Conservation (phyloP, 768 basidiomycete species). For the Boletus tomentosulus region DNA sequence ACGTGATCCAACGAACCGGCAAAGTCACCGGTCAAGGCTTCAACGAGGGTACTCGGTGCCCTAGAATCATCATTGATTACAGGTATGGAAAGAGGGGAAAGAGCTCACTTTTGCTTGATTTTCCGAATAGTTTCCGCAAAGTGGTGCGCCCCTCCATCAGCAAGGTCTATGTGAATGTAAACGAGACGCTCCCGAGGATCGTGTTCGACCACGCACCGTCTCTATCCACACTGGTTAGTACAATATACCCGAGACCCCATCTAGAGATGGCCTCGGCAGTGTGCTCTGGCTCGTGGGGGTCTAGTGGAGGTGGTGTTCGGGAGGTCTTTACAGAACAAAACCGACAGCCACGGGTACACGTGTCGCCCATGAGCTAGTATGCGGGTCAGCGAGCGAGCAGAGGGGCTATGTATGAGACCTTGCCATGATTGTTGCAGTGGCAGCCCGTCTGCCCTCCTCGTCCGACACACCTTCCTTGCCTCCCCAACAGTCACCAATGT, state of each 20-base stretch:
- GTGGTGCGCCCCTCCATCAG: slow-evolving; percentile 88
- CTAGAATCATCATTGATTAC: slow-evolving; percentile 36
- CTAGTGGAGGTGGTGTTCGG: slow-evolving; percentile 79
- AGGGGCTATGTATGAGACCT: slow-evolving; percentile 11
- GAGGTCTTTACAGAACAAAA: slow-evolving; percentile 99
- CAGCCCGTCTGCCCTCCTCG: slow-evolving; percentile 70
- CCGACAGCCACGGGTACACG: slow-evolving; percentile 94
- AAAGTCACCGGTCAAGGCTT: slow-evolving; percentile 96
- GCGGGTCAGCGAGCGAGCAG: slow-evolving; percentile 4
- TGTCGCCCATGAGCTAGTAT: slow-evolving; percentile 93
- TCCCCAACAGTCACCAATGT: slow-evolving; percentile 99
- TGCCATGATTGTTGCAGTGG: slow-evolving; percentile 99
- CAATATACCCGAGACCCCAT: slow-evolving; percentile 98
- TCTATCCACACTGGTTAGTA: slow-evolving; percentile 92
- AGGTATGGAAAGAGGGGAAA: slow-evolving; percentile 19
- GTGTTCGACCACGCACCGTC: slow-evolving; percentile 61
- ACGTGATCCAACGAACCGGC: slow-evolving; percentile 73
- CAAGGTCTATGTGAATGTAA: slow-evolving; percentile 58
- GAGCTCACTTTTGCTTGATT: slow-evolving; percentile 83
- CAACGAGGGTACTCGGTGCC: slow-evolving; percentile 93
- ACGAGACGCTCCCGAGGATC: not conserved
- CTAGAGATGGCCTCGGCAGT: slow-evolving; percentile 97
- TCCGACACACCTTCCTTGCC: slow-evolving; percentile 65
- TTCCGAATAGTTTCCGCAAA: slow-evolving; percentile 94
- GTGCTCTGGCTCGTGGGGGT: slow-evolving; percentile 95